Conservation (phyloP, 164 flowering plant genomes). For the Platanus orientalis region DNA sequence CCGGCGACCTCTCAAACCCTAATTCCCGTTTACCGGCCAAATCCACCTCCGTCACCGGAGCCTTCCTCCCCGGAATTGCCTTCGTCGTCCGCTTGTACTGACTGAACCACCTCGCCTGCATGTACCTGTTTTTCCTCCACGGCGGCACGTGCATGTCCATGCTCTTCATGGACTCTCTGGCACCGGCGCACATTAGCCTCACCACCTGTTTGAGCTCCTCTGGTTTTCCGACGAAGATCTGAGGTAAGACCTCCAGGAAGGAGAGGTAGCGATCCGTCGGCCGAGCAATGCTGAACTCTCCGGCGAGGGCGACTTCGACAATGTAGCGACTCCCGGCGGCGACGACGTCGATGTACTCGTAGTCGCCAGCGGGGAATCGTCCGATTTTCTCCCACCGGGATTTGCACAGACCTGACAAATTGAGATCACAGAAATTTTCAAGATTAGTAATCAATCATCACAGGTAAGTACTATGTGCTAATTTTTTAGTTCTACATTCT, state of each 20-base stretch:
- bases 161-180: slow-evolving; percentile 53
- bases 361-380: slow-evolving; percentile 42
- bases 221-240: slow-evolving; percentile 36
- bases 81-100: slow-evolving; percentile 54
- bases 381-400: slow-evolving; percentile 62
- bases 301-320: slow-evolving; percentile 39
- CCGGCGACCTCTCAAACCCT: slow-evolving; percentile 31
- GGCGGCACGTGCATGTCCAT: slow-evolving; percentile 61
- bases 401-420: slow-evolving; percentile 65
- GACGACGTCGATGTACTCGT: slow-evolving; percentile 67
- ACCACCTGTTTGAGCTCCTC: slow-evolving; percentile 54
- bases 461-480: no score
- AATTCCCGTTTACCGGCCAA: slow-evolving; percentile 20
- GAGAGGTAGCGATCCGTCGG: slow-evolving; percentile 43
- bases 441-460: no score
- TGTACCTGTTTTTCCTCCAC: slow-evolving; percentile 70
- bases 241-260: slow-evolving; percentile 44
- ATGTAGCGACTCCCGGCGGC: slow-evolving; percentile 44
- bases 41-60: not conserved
- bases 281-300: slow-evolving; percentile 71
- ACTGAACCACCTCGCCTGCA: slow-evolving; percentile 72
- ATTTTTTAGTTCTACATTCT: not conserved
- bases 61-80: not conserved
- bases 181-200: slow-evolving; percentile 53
- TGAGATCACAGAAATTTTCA: no score